Evolutionary conservation across 805 yeast genomes (phyloP).

Genomic region (Yarrowia yakushimensis): DNA sequence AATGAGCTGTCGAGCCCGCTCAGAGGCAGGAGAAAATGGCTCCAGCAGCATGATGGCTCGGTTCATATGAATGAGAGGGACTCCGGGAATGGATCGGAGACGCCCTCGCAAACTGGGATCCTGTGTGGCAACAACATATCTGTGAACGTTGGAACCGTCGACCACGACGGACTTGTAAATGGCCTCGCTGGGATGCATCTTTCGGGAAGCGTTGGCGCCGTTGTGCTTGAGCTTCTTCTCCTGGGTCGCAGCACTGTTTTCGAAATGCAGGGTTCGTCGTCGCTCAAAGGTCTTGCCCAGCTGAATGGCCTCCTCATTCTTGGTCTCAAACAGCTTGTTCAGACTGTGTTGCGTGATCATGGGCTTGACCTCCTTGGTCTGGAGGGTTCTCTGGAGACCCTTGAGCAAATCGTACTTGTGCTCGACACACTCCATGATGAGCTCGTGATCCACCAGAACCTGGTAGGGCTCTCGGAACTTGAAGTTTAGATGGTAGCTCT

Average conservation of each 20-base stretch:
- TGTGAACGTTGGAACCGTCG: constrained; percentile 65
- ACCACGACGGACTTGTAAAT: constrained; percentile 20
- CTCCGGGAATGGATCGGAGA: constrained; percentile 78
- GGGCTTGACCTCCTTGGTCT: constrained; percentile 58
- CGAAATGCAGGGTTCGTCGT: constrained; percentile 83
- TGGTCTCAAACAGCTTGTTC: constrained; percentile 71
- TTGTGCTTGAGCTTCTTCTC: constrained; percentile 20
- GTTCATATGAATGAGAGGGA: constrained; percentile 82
- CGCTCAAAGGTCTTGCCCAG: constrained; percentile 82
- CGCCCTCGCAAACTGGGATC: constrained; percentile 63
- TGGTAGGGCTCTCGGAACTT: constrained; percentile 94
- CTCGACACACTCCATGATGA: constrained; percentile 61
- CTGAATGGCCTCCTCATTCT: constrained; percentile 71
- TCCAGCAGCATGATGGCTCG: constrained; percentile 96
- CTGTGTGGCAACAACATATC: constrained; percentile 87
- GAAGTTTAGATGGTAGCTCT: constrained; percentile 77
- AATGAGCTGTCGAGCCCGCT: constrained; percentile 44
- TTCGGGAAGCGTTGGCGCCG: constrained; percentile 1
- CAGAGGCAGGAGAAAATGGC: constrained; percentile 75
- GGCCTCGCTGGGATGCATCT: constrained; percentile 19
- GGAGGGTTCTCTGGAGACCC: constrained; percentile 76
- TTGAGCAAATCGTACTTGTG: constrained; percentile 76
- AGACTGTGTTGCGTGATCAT: constrained; percentile 96
- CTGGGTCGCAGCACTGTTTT: background rate
- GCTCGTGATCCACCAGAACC: constrained; percentile 77